phyloP scores from a whole-genome alignment of 192 early-diverging fungal genomes.

The Glomus cerebriforme region DNA sequence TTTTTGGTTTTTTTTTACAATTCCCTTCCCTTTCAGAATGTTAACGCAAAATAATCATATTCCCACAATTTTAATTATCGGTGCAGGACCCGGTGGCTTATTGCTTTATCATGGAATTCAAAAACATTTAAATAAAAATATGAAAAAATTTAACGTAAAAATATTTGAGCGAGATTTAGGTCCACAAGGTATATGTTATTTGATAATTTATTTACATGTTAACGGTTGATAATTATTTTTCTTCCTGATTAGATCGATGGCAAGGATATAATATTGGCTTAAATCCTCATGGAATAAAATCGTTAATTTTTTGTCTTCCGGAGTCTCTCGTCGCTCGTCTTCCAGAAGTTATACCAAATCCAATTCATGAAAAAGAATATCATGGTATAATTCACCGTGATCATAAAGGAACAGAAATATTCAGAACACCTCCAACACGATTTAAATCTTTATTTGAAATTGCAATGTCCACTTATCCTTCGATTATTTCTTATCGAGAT shows the following conservation, averaged over 20 bases:
- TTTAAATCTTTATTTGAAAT: background rate
- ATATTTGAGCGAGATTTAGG: conserved; percentile 17
- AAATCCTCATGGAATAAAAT: background rate
- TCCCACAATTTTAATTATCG: conserved; percentile 17
- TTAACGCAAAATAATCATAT: background rate
- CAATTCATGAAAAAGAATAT: background rate
- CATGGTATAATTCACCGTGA: background rate
- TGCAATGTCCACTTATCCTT: background rate
- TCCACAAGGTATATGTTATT: background rate
- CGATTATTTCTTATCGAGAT: background rate
- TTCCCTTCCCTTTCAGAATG: too few species aligned
- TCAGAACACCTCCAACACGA: background rate
- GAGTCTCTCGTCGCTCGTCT: background rate
- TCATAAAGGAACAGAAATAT: background rate
- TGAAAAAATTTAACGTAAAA: conserved; percentile 13
- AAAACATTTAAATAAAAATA: background rate
- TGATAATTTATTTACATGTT: background rate
- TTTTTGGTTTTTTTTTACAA: too few species aligned
- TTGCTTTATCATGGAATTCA: background rate
- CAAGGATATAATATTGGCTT: background rate
- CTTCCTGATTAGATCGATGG: background rate
- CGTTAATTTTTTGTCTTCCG: background rate
- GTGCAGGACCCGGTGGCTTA: conserved; percentile 5
- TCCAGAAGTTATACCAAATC: background rate
- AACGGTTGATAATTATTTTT: background rate